phyloP scores from a whole-genome alignment of 768 basidiomycete genomes.

The Pholiota microspora region DNA sequence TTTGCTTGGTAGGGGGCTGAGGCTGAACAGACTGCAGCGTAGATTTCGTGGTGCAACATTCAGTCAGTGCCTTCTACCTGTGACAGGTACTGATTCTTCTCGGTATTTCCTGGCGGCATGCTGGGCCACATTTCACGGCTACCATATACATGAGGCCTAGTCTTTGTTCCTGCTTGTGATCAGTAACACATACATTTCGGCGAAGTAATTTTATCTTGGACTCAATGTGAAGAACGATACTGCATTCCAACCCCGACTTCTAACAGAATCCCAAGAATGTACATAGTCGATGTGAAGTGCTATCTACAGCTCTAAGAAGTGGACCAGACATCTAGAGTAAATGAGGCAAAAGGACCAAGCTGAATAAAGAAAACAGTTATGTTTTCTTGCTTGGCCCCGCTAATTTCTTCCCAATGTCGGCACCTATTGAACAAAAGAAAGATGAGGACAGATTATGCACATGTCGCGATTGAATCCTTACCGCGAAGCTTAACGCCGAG shows the following conservation, averaged over 20 bases:
- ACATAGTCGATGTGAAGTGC: slow-evolving; percentile 4
- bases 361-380: slow-evolving; percentile 2
- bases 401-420: slow-evolving; percentile 86
- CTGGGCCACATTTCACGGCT: neutral
- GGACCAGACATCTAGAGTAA: slow-evolving; percentile 8
- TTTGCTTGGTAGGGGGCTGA: slow-evolving; percentile 5
- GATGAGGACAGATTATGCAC: neutral
- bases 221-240: too few species aligned
- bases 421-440: slow-evolving; percentile 39
- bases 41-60: neutral
- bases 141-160: too few species aligned
- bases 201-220: too few species aligned
- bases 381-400: slow-evolving; percentile 65
- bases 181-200: too few species aligned
- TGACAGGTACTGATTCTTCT: too few species aligned
- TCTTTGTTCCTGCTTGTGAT: too few species aligned
- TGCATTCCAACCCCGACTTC: too few species aligned
- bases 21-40: slow-evolving; percentile 6
- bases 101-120: neutral
- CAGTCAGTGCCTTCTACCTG: too few species aligned
- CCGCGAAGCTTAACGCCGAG: slow-evolving; percentile 90
- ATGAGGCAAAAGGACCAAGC: slow-evolving; percentile 3
- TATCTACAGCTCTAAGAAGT: slow-evolving; percentile 11
- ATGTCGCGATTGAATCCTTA: slow-evolving; percentile 40
- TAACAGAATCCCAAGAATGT: neutral